Evolutionary conservation across 768 basidiomycete species (phyloP).

Genomic region (Suillus fuscotomentosus): DNA sequence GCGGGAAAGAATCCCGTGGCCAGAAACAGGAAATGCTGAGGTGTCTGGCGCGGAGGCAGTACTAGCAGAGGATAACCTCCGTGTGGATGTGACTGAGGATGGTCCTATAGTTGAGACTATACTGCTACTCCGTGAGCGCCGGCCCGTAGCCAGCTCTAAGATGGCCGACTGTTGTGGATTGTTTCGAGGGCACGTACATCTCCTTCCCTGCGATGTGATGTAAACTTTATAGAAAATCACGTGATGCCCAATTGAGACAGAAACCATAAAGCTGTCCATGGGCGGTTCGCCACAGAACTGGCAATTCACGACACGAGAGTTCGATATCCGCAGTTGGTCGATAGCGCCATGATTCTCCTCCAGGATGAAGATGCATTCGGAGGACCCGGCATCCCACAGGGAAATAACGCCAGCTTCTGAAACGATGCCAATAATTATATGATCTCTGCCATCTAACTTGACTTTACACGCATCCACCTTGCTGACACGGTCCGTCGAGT

Average conservation of each 20-base stretch:
- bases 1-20: constrained; percentile 74
- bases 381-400: constrained; percentile 70
- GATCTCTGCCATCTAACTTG: constrained; percentile 48
- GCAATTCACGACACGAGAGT: constrained; percentile 57
- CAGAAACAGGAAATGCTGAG: constrained; percentile 74
- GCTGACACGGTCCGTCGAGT: constrained; percentile 50
- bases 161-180: constrained; percentile 44
- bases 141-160: constrained; percentile 44
- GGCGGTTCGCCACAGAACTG: constrained; percentile 68
- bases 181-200: constrained; percentile 64
- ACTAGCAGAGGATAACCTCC: constrained; percentile 44
- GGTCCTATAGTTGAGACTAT: constrained; percentile 36
- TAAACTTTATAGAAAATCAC: constrained; percentile 67
- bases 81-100: constrained; percentile 45
- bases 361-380: constrained; percentile 60
- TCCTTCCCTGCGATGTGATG: constrained; percentile 52
- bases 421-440: constrained; percentile 57
- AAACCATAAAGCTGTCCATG: constrained; percentile 61
- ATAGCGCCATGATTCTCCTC: constrained; percentile 60
- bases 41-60: constrained; percentile 39
- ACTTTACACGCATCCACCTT: constrained; percentile 52
- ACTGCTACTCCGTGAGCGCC: constrained; percentile 66
- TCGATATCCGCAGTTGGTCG: constrained; percentile 58
- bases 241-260: constrained; percentile 62
- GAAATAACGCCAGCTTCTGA: constrained; percentile 70